Base-by-base conservation (phyloP, 2,329 filamentous ascomycete genomes). In the Remersonia thermophila region DNA sequence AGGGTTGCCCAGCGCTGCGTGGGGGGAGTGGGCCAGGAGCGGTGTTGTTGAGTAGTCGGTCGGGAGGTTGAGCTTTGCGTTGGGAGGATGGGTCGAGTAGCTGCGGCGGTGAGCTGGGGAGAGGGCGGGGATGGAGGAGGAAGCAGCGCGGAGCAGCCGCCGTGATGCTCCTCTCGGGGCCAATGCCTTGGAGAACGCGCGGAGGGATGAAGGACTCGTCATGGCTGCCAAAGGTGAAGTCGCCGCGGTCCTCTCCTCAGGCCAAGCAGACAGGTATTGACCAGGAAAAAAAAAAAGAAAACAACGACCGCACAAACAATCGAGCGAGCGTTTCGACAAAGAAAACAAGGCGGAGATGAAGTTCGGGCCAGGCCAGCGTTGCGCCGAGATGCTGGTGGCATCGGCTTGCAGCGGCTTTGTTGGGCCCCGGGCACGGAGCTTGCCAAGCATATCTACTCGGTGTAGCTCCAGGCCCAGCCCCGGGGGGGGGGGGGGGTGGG, bases 31-130 rank as follows among this genome's bases (percentile, higher is more conserved):
- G 39, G 85, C 73, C 18, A 98, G 71, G 28, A 96, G 63, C 11
- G 84, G 71, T 2, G 81, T 93, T 12, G 80, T 77, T 42, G 78
- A 74, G 61, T 91, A 98, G 65, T 96, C 87, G 48, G 85, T 76
- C 6, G 87, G 83, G 32, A 85, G 61, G 58, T 98, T 98, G 37
- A 98, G 73, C 47, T 65, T 69, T 35, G 75, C 74, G 39, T 71
- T 71, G 17, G 72, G 66, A 23, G 69, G 69, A 39, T 71, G 67
- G 33, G 69, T 69, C 38, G 71, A 76, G 54, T 75, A 75, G 7
- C 12, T 38, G n/a, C 43, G 45, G 10, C 18, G 30, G 10, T 29
- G 33, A n/a, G 26, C n/a, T n/a, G n/a, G 20, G 33, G 30, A 3
- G 27, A 41, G 38, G 8, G 30, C 32, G 17, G 36, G 15, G n/a